Evolutionary conservation across 148 eudicot species (phyloP).

Genomic region (Hydrangea macrophylla): DNA sequence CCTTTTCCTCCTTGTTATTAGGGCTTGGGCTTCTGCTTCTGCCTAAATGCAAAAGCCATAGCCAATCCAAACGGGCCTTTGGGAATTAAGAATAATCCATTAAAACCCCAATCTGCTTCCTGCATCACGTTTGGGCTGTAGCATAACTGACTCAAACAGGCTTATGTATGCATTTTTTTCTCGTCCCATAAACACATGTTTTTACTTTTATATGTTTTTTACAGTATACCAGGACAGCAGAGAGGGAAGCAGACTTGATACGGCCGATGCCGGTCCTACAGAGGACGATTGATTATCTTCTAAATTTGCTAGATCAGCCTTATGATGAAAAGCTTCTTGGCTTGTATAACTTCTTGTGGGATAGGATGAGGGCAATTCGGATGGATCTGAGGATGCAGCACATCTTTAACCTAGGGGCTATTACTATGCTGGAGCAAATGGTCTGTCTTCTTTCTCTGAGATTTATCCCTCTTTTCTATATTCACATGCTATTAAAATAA

Average conservation of each 20-base stretch:
- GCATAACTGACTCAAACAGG: too few species aligned
- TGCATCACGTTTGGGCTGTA: too few species aligned
- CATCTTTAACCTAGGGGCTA: constrained; percentile 76
- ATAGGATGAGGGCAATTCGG: constrained; percentile 95
- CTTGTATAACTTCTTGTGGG: constrained; percentile 96
- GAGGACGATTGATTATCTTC: constrained; percentile 85
- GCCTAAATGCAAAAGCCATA: too few species aligned
- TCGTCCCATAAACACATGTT: too few species aligned
- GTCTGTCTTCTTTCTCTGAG: constrained; percentile 36
- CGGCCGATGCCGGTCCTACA: constrained; percentile 87
- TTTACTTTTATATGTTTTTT: constrained; percentile 20
- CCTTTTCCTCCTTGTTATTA: not conserved
- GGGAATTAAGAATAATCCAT: too few species aligned
- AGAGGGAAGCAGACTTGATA: constrained; percentile 84
- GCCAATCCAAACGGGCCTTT: too few species aligned
- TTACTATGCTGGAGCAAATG: constrained; percentile 96
- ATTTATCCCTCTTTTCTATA: constrained; percentile 7
- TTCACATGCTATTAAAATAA: constrained; percentile 8
- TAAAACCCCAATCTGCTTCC: too few species aligned
- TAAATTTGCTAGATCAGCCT: constrained; percentile 71
- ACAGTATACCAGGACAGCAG: constrained; percentile 98
- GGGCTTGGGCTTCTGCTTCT: too few species aligned
- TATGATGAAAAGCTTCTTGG: constrained; percentile 81
- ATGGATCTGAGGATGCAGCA: constrained; percentile 99
- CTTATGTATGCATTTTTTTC: too few species aligned